phyloP scores from a whole-genome alignment of 179 eudicot genomes.

The Patellifolia procumbens region DNA sequence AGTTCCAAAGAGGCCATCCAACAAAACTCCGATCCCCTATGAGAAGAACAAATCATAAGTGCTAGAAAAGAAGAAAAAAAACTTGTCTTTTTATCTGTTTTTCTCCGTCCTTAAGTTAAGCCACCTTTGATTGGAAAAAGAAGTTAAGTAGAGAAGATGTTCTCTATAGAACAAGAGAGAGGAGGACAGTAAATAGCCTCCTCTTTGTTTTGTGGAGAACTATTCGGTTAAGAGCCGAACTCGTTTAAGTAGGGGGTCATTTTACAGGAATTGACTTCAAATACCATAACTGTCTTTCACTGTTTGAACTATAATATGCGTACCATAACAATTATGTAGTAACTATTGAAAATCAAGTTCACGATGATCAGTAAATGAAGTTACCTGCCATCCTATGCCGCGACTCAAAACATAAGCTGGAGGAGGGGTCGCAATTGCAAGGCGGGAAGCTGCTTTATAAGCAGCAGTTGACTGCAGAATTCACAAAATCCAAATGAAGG shows the following conservation, averaged over 20 bases:
- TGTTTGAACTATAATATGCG: too few relatives aligned
- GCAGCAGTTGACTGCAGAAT: slow-evolving; percentile 91
- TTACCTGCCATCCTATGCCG: slow-evolving; percentile 99
- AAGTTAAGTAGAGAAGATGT: too few relatives aligned
- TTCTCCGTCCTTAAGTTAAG: too few relatives aligned
- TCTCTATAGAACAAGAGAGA: too few relatives aligned
- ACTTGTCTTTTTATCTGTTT: not conserved
- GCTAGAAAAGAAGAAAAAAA: not conserved
- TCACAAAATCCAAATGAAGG: not conserved
- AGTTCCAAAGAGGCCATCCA: slow-evolving; percentile 93
- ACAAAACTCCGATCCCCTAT: slow-evolving; percentile 90
- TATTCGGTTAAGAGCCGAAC: too few relatives aligned
- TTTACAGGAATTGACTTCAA: too few relatives aligned
- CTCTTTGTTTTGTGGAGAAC: too few relatives aligned
- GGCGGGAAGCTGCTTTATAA: slow-evolving; percentile 95
- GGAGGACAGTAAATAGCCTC: too few relatives aligned
- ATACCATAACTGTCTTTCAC: too few relatives aligned
- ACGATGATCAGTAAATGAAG: not conserved
- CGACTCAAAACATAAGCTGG: slow-evolving; percentile 98
- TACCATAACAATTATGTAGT: too few relatives aligned
- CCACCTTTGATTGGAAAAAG: too few relatives aligned
- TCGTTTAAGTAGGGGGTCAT: too few relatives aligned
- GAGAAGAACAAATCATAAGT: slow-evolving; percentile 17
- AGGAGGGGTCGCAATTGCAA: slow-evolving; percentile 99
- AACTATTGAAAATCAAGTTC: not conserved